Conservation (phyloP, 352 stramenopile species). For the Globisporangium cederbergense region DNA sequence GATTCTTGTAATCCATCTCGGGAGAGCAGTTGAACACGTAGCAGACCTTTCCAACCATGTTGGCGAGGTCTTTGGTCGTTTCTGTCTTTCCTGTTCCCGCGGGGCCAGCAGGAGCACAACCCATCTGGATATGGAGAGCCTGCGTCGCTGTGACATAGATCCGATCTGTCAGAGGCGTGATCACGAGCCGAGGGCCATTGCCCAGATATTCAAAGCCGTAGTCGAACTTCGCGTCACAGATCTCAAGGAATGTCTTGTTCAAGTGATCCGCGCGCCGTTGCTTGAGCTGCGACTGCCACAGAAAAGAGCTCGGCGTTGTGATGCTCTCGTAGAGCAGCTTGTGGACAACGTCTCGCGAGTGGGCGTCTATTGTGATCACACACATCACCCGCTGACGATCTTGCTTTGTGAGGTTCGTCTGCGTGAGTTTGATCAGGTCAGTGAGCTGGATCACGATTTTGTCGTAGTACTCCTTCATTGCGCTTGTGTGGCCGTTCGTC, state of each 20-base stretch:
- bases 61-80: slow-evolving; percentile 93
- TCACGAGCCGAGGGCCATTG: slow-evolving; percentile 91
- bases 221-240: slow-evolving; percentile 90
- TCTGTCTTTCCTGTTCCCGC: slow-evolving; percentile 94
- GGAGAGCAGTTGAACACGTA: slow-evolving; percentile 95
- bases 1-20: slow-evolving; percentile 95
- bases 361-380: slow-evolving; percentile 94
- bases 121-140: slow-evolving; percentile 93
- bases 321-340: slow-evolving; percentile 89
- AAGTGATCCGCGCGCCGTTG: slow-evolving; percentile 42
- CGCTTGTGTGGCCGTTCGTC: slow-evolving; percentile 65
- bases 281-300: slow-evolving; percentile 95
- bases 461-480: slow-evolving; percentile 81
- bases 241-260: slow-evolving; percentile 72
- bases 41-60: slow-evolving; percentile 91
- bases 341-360: slow-evolving; percentile 90
- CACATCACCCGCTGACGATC: slow-evolving; percentile 93
- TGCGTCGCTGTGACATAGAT: slow-evolving; percentile 96
- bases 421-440: slow-evolving; percentile 91
- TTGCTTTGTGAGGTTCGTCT: slow-evolving; percentile 72
- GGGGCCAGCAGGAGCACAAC: slow-evolving; percentile 90
- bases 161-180: slow-evolving; percentile 93
- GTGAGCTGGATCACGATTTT: slow-evolving; percentile 89
- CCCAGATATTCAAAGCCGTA: slow-evolving; percentile 96
- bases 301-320: slow-evolving; percentile 63